phyloP scores from a whole-genome alignment of 495 filamentous ascomycete species.

The Neurospora sublineolata region DNA sequence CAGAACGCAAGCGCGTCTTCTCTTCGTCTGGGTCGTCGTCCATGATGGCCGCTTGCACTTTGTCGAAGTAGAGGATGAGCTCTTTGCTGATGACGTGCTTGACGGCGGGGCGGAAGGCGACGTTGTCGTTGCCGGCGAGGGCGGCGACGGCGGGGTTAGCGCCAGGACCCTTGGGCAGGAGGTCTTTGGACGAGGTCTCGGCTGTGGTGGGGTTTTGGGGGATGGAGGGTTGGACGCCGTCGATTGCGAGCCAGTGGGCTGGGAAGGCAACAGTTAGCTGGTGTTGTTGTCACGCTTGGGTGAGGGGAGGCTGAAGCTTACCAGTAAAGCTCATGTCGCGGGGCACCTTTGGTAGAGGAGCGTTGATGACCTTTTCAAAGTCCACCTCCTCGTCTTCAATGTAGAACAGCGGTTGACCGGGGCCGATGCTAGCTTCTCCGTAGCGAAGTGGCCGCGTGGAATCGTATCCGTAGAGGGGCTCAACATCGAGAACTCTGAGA shows the following conservation, averaged over 20 bases:
- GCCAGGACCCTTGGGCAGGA: conserved; percentile 78
- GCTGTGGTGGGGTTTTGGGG: conserved; percentile 85
- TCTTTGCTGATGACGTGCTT: conserved; percentile 95
- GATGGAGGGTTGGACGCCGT: conserved; percentile 91
- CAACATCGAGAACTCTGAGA: conserved; percentile 73
- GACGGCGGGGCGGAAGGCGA: conserved; percentile 74
- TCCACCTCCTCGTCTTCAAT: conserved; percentile 98
- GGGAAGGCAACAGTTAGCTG: conserved; percentile 7
- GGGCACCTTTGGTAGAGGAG: conserved; percentile 85
- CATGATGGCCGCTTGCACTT: conserved; percentile 72
- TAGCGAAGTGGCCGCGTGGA: conserved; percentile 75
- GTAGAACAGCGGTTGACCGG: conserved; percentile 92
- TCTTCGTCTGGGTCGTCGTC: conserved; percentile 72
- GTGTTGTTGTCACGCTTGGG: not conserved
- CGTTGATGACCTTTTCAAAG: conserved; percentile 97
- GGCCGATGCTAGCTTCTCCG: conserved; percentile 85
- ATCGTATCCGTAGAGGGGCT: conserved; percentile 93
- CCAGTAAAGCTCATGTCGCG: conserved; percentile 86
- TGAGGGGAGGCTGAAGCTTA: conserved; percentile 20
- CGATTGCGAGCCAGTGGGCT: conserved; percentile 94
- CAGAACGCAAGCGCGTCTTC: conserved; percentile 55
- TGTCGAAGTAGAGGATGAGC: conserved; percentile 93
- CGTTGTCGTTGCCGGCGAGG: conserved; percentile 69
- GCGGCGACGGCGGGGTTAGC: conserved; percentile 73
- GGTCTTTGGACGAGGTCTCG: conserved; percentile 67